Evolutionary conservation across 257 asterid species (phyloP).

Genomic region (Solanum raphanifolium): DNA sequence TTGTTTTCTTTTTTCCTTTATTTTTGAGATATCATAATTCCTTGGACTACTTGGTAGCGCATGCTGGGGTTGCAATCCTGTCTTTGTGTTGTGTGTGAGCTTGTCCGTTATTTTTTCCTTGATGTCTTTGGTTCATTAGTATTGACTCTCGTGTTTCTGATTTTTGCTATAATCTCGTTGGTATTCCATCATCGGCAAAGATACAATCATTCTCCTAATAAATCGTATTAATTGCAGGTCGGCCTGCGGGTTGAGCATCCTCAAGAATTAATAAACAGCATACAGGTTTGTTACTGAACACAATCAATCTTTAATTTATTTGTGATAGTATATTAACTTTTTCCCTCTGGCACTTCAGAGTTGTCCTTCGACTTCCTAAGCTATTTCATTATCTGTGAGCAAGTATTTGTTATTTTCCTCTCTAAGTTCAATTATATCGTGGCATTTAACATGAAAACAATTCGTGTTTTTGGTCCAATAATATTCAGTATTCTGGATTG

Average conservation of each 20-base stretch:
- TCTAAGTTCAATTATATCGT: not conserved
- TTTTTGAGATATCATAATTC: not conserved
- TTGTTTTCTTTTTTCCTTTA: not conserved
- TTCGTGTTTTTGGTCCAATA: not conserved
- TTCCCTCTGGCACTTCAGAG: not conserved
- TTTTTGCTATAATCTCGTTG: not conserved
- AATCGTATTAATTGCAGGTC: conserved; percentile 32
- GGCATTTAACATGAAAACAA: not conserved
- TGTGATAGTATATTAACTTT: not conserved
- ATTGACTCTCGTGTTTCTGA: not conserved
- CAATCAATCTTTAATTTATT: not conserved
- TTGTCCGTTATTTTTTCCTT: not conserved
- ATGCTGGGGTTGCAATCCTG: not conserved
- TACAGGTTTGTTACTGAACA: conserved; percentile 45
- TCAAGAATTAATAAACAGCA: conserved; percentile 72
- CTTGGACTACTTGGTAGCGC: not conserved
- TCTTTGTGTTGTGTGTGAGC: not conserved
- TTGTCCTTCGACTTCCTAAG: not conserved
- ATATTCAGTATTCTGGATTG: conserved; percentile 68
- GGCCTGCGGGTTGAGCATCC: conserved; percentile 97
- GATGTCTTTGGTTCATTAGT: not conserved
- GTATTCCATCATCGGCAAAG: not conserved
- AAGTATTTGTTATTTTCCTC: not conserved
- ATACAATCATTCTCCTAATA: not conserved
- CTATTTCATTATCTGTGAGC: not conserved